phyloP scores from a whole-genome alignment of 2,329 filamentous ascomycete genomes.

The Knoxdaviesia capensis region DNA sequence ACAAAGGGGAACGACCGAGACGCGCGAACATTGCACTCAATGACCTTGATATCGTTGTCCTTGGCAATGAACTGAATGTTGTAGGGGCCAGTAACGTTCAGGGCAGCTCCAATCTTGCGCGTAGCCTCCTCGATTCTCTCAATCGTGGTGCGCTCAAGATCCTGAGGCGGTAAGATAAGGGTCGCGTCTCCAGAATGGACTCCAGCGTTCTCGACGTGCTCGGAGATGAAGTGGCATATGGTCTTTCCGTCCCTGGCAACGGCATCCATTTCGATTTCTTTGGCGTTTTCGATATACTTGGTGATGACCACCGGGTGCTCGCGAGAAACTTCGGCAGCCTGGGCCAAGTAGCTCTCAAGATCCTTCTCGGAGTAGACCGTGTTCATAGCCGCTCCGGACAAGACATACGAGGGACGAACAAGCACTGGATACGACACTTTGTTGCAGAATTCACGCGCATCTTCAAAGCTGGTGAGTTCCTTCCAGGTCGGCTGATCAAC shows the following conservation, averaged over 20 bases:
- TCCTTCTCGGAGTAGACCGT: slow-evolving; percentile 95
- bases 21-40: slow-evolving; percentile 94
- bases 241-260: slow-evolving; percentile 79
- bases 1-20: slow-evolving; percentile 96
- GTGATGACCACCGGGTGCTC: slow-evolving; percentile 97
- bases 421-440: slow-evolving; percentile 84
- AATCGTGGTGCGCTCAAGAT: slow-evolving; percentile 76
- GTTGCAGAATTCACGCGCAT: slow-evolving; percentile 72
- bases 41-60: slow-evolving; percentile 99
- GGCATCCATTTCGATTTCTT: slow-evolving; percentile 99
- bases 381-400: slow-evolving; percentile 97
- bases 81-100: slow-evolving; percentile 91
- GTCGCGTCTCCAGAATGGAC: slow-evolving; percentile 97
- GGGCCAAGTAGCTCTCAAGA: slow-evolving; percentile 68
- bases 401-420: slow-evolving; percentile 86
- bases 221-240: slow-evolving; percentile 90
- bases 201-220: slow-evolving; percentile 96
- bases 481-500: slow-evolving; percentile 98
- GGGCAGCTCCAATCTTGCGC: slow-evolving; percentile 77
- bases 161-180: slow-evolving; percentile 82
- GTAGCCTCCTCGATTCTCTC: slow-evolving; percentile 85
- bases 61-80: slow-evolving; percentile 99
- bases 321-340: slow-evolving; percentile 81
- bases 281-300: slow-evolving; percentile 98
- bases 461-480: slow-evolving; percentile 84